A percentile compares a stretch with the other conserved stretches of the same genome.
These are phyloP conservation scores for Pseudocercospora fuligena DNA, from an alignment of 2,329 filamentous ascomycete genomes.

Conservation along the genomic window DNA sequence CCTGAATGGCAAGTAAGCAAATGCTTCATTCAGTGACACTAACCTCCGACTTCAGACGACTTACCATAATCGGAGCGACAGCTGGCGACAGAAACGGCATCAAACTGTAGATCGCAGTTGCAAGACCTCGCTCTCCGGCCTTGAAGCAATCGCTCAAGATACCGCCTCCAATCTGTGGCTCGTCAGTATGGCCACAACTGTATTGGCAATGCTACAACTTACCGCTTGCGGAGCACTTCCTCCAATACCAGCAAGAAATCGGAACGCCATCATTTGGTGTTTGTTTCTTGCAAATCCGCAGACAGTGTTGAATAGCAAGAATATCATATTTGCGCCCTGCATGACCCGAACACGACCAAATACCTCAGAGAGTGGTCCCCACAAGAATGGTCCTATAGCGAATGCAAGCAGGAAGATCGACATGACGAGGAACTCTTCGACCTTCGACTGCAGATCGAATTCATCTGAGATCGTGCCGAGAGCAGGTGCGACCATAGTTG, in stretches of 20 bases:
- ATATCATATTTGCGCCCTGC: slow-evolving; percentile 40
- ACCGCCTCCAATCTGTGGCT: slow-evolving; percentile 32
- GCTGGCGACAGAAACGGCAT: slow-evolving; percentile 39
- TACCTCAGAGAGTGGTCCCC: slow-evolving; percentile 37
- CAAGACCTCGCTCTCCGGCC: slow-evolving; percentile 38
- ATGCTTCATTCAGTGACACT: too few relatives aligned
- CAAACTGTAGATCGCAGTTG: slow-evolving; percentile 38
- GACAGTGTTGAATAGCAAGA: slow-evolving; percentile 39
- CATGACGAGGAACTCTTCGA: slow-evolving; percentile 37
- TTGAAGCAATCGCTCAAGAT: slow-evolving; percentile 39
- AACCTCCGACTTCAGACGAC: too few relatives aligned
- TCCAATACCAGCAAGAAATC: slow-evolving; percentile 39
- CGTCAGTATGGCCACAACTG: slow-evolving; percentile 7
- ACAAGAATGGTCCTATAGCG: slow-evolving; percentile 39
- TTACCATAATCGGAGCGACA: slow-evolving; percentile 61
- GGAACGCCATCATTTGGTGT: slow-evolving; percentile 40
- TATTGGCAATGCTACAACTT: slow-evolving; percentile 24
- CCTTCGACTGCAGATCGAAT: slow-evolving; percentile 31
- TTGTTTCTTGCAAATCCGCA: slow-evolving; percentile 41
- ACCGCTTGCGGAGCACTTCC: slow-evolving; percentile 40
- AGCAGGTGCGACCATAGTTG: slow-evolving; percentile 42
- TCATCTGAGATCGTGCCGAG: slow-evolving; percentile 34
- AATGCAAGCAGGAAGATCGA: slow-evolving; percentile 42
- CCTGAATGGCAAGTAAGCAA: too few relatives aligned
- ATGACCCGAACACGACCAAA: slow-evolving; percentile 39